Base-by-base conservation (phyloP, 495 filamentous ascomycete genomes). In the Penicillium flavigenum region DNA sequence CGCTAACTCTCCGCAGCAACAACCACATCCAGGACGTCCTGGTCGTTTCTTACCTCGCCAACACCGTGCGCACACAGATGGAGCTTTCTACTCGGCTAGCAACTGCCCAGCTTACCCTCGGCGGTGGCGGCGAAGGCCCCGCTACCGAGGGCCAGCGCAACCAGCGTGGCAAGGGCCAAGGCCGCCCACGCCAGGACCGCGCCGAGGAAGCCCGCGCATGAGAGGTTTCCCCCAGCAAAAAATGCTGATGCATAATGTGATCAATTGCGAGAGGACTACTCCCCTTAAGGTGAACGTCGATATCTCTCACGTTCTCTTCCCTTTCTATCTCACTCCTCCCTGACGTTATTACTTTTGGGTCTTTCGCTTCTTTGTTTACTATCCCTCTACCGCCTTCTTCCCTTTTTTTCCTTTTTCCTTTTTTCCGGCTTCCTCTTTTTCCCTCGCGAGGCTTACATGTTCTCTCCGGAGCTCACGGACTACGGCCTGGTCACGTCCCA, bases 11-110 rank as follows among this genome's bases (percentile, higher is more conserved):
- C 19, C 48, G 44, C 70, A 87, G 85, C 84, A 98, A 98, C 82
- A 95, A 95, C 77, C 94, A 98, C 77, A 90, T 98, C 73, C 94
- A 98, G 78, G 94, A 98, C 69, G 92, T 98, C 56, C 85, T 98
- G 47, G 88, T 97, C 65, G 91, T 98, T 60, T 91, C 90, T 47
- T 98, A 98, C 80, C 82, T 98, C 45, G 91, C 94, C 63, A 98
- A 98, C 80, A 97, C 93, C 48, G 96, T 98, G 75, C 91, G 94
- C 72, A 97, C 93, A 64, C 94, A 98, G 80, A 98, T 98, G 74
- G 94, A 98, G 71, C 84, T 98, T 42, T 94, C 92, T 47, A 95
- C 96, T 79, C 85, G 92, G 29, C 77, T 98, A 58, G 92, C 94
- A 51, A 96, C 91, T 14, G 88, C 92, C 45, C 83, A 86, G 43